Conservation (phyloP, 1,284 basidiomycete species). For the Rhizoctonia solani region DNA sequence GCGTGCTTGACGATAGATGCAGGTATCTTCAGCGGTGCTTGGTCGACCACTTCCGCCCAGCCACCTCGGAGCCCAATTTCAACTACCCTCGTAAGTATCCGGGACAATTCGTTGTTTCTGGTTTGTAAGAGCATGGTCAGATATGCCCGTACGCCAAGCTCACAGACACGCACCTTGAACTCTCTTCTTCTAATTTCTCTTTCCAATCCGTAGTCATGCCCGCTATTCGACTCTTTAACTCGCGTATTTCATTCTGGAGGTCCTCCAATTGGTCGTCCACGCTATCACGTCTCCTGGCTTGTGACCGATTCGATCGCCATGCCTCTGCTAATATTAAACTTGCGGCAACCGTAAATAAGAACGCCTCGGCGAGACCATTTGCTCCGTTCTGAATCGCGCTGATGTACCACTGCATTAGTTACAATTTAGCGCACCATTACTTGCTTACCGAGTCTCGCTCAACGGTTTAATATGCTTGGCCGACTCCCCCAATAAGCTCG, state of each 20-base stretch:
- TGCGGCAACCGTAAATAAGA: constrained; percentile 81
- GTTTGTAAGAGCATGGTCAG: constrained; percentile 1
- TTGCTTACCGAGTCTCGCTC: constrained; percentile 74
- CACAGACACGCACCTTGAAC: constrained; percentile 49
- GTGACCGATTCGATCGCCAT: constrained; percentile 74
- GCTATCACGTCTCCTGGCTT: constrained; percentile 71
- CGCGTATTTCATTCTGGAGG: constrained; percentile 54
- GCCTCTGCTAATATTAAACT: constrained; percentile 76
- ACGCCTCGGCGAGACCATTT: constrained; percentile 82
- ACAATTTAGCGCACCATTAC: not conserved
- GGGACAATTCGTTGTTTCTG: constrained; percentile 56
- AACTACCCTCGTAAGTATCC: constrained; percentile 69
- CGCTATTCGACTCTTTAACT: constrained; percentile 54
- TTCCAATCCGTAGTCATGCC: constrained; percentile 54
- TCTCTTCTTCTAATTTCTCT: constrained; percentile 52
- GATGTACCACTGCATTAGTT: constrained; percentile 2
- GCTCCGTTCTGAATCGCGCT: constrained; percentile 91
- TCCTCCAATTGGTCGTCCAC: constrained; percentile 77
- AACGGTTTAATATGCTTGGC: constrained; percentile 77
- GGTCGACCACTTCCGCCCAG: constrained; percentile 59
- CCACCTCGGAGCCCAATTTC: constrained; percentile 71
- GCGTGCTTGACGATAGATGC: constrained; percentile 16
- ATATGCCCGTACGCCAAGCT: constrained; percentile 7
- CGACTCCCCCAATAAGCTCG: constrained; percentile 78
- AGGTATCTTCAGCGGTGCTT: constrained; percentile 16